These are phyloP conservation scores for Emericellopsis atlantica DNA, from an alignment of 2,329 filamentous ascomycete genomes.

Conservation along the genomic window DNA sequence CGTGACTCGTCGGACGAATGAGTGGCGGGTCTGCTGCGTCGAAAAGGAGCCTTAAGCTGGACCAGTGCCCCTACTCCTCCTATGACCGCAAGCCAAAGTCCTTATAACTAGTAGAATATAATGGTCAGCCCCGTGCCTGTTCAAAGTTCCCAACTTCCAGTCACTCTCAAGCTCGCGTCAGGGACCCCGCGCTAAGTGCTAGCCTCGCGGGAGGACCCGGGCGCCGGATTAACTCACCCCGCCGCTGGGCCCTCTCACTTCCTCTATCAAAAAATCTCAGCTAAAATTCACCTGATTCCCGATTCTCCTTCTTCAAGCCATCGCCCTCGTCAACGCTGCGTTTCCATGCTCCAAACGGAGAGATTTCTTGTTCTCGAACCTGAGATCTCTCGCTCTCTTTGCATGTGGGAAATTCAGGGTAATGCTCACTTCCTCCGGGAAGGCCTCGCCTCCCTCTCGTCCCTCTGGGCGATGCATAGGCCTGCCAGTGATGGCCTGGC, in stretches of 20 bases:
- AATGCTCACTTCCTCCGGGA: slow-evolving; percentile 53
- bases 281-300: neutral
- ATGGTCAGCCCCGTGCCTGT: no score
- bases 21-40: no score
- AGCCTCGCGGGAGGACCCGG: no score
- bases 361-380: slow-evolving; percentile 12
- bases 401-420: slow-evolving; percentile 99
- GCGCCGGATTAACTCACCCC: neutral
- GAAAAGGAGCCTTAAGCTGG: no score
- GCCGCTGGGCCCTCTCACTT: neutral
- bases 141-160: no score
- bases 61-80: no score
- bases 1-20: no score
- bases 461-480: slow-evolving; percentile 18
- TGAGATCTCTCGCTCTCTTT: slow-evolving; percentile 7
- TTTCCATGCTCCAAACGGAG: slow-evolving; percentile 87
- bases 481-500: slow-evolving; percentile 81
- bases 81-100: no score
- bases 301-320: slow-evolving; percentile 41
- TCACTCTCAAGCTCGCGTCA: no score
- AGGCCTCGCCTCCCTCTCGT: slow-evolving; percentile 7
- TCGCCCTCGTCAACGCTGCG: slow-evolving; percentile 84
- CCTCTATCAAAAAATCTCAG: neutral
- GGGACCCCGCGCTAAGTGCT: no score
- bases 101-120: no score